These are phyloP conservation scores for Serendipita sp. DNA, from an alignment of 768 basidiomycete genomes.

Conservation along the genomic window DNA sequence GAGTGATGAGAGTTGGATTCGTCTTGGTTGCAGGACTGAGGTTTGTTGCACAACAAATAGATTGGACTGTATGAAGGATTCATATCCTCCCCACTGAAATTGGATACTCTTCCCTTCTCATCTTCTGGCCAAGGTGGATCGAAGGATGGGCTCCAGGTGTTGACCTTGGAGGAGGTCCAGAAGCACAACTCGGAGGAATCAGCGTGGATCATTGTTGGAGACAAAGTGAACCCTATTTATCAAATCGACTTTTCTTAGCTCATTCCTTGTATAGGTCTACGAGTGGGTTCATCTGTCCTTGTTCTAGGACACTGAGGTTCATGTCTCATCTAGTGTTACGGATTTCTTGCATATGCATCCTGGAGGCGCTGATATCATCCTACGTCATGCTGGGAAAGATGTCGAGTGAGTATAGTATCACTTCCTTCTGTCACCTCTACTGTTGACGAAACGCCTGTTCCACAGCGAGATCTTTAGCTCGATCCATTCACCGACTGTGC, in stretches of 20 bases:
- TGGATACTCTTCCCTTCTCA: too few relatives aligned
- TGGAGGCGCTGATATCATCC: conserved; percentile 66
- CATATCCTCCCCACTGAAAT: too few relatives aligned
- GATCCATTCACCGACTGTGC: conserved; percentile 72
- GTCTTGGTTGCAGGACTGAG: too few relatives aligned
- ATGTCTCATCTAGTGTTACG: conserved; percentile 4
- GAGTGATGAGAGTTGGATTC: too few relatives aligned
- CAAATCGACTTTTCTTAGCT: background rate
- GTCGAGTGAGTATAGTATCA: conserved; percentile 26
- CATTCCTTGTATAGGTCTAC: background rate
- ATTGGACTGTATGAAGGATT: too few relatives aligned
- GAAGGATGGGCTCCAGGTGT: background rate
- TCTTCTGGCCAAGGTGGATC: background rate
- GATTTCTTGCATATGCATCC: conserved; percentile 42
- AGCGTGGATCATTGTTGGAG: conserved; percentile 61
- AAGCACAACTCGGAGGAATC: conserved; percentile 35
- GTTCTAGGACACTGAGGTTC: background rate
- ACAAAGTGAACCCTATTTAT: background rate
- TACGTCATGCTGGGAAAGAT: conserved; percentile 49
- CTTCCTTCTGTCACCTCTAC: background rate
- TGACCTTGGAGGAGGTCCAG: conserved; percentile 19
- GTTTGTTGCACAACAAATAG: too few relatives aligned
- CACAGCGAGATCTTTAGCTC: conserved; percentile 52
- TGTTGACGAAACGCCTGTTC: background rate
- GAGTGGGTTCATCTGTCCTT: background rate